A percentile compares a stretch with the other conserved stretches of the same genome.
Evolutionary conservation across 1,284 basidiomycete species (phyloP).

Genomic region (Ustilago trichophora): DNA sequence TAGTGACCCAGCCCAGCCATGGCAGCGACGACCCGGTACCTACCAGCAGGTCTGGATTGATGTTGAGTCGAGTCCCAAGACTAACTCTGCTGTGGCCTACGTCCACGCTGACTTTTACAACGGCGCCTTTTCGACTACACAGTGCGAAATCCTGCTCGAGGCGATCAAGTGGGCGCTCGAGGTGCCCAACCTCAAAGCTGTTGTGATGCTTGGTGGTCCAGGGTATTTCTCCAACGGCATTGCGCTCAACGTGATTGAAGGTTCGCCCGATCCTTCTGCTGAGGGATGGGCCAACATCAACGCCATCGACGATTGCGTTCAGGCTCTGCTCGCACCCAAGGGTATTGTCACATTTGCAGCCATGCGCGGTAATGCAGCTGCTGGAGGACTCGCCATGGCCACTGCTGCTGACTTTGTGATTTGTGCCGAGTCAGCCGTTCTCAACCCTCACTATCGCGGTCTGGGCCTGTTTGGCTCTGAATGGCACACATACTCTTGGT

Average conservation of each 20-base stretch:
- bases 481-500: constrained; percentile 69
- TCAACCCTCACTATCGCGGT: constrained; percentile 69
- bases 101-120: constrained; percentile 70
- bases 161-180: constrained; percentile 67
- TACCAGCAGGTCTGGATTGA: constrained; percentile 69
- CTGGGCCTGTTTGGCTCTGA: constrained; percentile 69
- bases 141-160: constrained; percentile 67
- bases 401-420: constrained; percentile 68
- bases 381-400: constrained; percentile 69
- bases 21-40: constrained; percentile 57
- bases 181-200: constrained; percentile 64
- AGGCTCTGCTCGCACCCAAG: constrained; percentile 64
- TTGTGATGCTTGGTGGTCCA: constrained; percentile 67
- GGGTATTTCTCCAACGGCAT: constrained; percentile 70
- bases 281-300: constrained; percentile 70
- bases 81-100: constrained; percentile 57
- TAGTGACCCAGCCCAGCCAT: constrained; percentile 12
- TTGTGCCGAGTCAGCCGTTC: constrained; percentile 66
- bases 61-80: constrained; percentile 40
- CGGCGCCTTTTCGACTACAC: constrained; percentile 68
- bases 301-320: constrained; percentile 63
- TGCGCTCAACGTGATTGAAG: constrained; percentile 69
- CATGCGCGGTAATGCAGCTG: constrained; percentile 69
- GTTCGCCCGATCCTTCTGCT: constrained; percentile 64
- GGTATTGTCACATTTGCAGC: constrained; percentile 69